Base-by-base conservation (phyloP, 176 grass and related monocot species). In the Triticum timopheevii region DNA sequence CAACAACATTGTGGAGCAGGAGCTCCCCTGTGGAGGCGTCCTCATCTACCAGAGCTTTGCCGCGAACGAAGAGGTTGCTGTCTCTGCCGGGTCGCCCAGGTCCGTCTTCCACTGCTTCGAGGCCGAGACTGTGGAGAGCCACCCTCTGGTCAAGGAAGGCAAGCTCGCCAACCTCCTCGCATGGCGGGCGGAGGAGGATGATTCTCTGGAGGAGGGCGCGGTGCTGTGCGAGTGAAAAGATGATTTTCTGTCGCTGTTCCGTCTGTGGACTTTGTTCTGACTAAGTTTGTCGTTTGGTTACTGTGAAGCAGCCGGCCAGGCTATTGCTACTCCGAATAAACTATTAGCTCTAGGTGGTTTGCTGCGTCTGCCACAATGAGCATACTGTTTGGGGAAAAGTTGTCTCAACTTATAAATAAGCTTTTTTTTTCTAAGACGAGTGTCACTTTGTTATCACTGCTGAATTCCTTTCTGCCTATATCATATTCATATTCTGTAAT, bases 361-460 rank as follows among this genome's bases (percentile, higher is more conserved):
- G 92, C 92, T 92, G 24, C 76, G 89, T 96, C 94, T 94, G 31
- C 92, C 92, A 96, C 88, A 90, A 82, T 92, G 92, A 96, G 94
- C 83, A 6, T 39, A 35, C 17, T 58, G 28, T 79, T 22, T 24
- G 24, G 58, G 31, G 69, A 88, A 64, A 70, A 81, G 63, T 72
- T 82, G 69, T 85, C 86, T n/a, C 25, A 77, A 74, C 82, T 39
- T 44, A 81, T 71, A 25, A 88, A 81, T 82, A 88, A 85, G 0
- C 24, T 42, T 77, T 85, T 11, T 20, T 50, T 54, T 52, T 17
- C 16, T 19, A 17, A 2, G 16, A 54, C 16, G 16, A 54, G 5
- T 19, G 16, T 54, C 6, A 7, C 16, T 15, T 15, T 49, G 45
- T 49, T 45, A 45, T 44, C 0, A 3, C 45, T 49, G 5, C 45